These are phyloP conservation scores for Mycotypha africana DNA, from an alignment of 371 early-diverging fungal species.

Conservation along the genomic window DNA sequence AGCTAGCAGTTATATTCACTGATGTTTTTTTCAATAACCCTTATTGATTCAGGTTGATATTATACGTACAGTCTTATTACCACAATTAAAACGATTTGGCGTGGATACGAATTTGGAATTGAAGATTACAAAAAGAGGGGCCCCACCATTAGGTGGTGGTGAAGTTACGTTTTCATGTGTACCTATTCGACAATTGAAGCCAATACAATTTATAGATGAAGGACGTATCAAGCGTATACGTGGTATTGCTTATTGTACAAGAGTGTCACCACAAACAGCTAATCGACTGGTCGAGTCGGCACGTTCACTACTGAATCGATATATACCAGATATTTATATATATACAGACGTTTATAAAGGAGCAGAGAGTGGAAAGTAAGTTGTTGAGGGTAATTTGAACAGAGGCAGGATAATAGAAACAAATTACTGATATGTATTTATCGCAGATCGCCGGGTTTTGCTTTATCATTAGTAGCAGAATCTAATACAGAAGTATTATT, in stretches of 20 bases:
- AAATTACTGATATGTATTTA: neutral
- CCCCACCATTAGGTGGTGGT: slow-evolving; percentile 95
- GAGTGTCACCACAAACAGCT: slow-evolving; percentile 94
- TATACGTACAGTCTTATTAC: slow-evolving; percentile 86
- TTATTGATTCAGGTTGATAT: slow-evolving; percentile 66
- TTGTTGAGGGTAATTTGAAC: slow-evolving; percentile 27
- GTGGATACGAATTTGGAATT: slow-evolving; percentile 79
- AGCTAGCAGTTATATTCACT: neutral
- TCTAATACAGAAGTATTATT: slow-evolving; percentile 78
- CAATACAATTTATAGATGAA: slow-evolving; percentile 75
- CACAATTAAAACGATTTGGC: slow-evolving; percentile 81
- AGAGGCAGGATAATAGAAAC: neutral
- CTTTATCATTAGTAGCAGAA: slow-evolving; percentile 88
- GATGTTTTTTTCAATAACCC: neutral
- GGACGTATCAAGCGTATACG: slow-evolving; percentile 90
- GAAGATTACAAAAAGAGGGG: slow-evolving; percentile 89
- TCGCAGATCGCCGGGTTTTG: slow-evolving; percentile 85
- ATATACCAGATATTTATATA: slow-evolving; percentile 94
- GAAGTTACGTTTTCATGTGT: slow-evolving; percentile 85
- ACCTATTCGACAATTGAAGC: slow-evolving; percentile 72
- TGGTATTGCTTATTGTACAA: slow-evolving; percentile 89
- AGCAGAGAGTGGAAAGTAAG: slow-evolving; percentile 76
- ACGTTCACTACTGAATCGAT: slow-evolving; percentile 76
- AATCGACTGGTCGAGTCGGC: slow-evolving; percentile 91
- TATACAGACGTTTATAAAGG: slow-evolving; percentile 97